A percentile compares a stretch with the other conserved stretches of the same genome.
Evolutionary conservation across 1,284 basidiomycete species (phyloP).

Genomic region (Pholiota adiposa): DNA sequence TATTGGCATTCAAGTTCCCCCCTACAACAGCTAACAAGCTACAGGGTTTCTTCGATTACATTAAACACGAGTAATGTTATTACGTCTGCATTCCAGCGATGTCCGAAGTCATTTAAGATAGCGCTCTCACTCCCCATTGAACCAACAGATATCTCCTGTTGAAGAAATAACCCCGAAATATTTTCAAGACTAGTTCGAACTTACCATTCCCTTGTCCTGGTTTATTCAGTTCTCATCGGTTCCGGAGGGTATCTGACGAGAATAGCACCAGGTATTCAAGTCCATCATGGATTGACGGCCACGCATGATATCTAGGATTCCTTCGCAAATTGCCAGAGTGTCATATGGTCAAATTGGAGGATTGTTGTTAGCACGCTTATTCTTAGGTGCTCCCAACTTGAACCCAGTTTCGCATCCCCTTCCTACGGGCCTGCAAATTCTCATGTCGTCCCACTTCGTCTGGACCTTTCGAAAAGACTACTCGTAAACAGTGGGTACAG

Average conservation of each 20-base stretch:
- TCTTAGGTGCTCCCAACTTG: neutral
- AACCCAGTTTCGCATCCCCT: neutral
- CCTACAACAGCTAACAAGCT: slow-evolving; percentile 64
- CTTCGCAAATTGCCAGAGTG: neutral
- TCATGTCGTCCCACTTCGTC: too few species aligned
- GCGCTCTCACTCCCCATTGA: neutral
- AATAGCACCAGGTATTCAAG: neutral
- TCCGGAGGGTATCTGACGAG: neutral
- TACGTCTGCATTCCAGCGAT: neutral
- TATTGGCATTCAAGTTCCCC: slow-evolving; percentile 80
- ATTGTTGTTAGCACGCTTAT: neutral
- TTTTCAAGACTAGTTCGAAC: neutral
- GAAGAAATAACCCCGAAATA: too few species aligned
- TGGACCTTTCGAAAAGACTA: too few species aligned
- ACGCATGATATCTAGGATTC: neutral
- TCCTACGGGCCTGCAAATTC: too few species aligned
- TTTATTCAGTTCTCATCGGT: neutral
- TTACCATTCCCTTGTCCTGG: neutral
- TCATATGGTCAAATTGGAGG: neutral
- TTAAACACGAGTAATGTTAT: neutral
- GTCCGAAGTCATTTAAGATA: neutral
- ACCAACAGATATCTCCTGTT: too few species aligned
- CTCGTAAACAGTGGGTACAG: too few species aligned
- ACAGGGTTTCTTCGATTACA: slow-evolving; percentile 73
- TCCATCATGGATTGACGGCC: neutral